phyloP scores from a whole-genome alignment of 2,329 filamentous ascomycete genomes.

The Aureobasidium uvarum region DNA sequence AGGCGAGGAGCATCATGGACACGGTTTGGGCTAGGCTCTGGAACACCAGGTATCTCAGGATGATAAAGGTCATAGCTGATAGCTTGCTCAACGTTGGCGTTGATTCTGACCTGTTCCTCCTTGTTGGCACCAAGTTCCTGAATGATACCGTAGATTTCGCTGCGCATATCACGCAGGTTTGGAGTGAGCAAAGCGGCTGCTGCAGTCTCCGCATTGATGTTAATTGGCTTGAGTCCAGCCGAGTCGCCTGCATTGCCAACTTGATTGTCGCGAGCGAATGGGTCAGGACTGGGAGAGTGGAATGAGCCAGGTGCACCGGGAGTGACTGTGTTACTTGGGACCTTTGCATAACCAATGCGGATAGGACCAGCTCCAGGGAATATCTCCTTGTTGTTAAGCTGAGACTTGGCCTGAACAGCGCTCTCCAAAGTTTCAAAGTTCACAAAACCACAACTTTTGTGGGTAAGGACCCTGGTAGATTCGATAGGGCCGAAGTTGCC shows the following conservation, averaged over 20 bases:
- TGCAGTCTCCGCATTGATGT: conserved; percentile 47
- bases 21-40: conserved; percentile 82
- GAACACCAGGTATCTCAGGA: conserved; percentile 83
- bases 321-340: conserved; percentile 81
- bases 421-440: conserved; percentile 93
- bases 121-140: conserved; percentile 81
- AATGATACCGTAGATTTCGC: conserved; percentile 82
- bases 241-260: conserved; percentile 40
- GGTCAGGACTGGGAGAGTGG: conserved; percentile 87
- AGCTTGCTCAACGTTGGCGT: conserved; percentile 69
- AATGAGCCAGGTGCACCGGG: conserved; percentile 85
- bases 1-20: conserved; percentile 93
- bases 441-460: conserved; percentile 99
- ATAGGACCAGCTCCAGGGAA: conserved; percentile 95
- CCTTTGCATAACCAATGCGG: conserved; percentile 95
- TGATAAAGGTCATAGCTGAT: conserved; percentile 70
- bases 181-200: conserved; percentile 64
- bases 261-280: conserved; percentile 59
- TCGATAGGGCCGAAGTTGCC: conserved; percentile 87
- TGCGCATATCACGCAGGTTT: conserved; percentile 71
- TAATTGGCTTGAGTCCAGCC: conserved; percentile 37
- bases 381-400: conserved; percentile 95
- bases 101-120: conserved; percentile 72
- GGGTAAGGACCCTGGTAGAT: conserved; percentile 87
- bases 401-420: conserved; percentile 80